Percentiles rank a stretch among this genome's conserved stretches.
These are phyloP conservation scores for Euphorbia pulcherrima DNA, from an alignment of 345 rosid genomes.

Conservation along the genomic window DNA sequence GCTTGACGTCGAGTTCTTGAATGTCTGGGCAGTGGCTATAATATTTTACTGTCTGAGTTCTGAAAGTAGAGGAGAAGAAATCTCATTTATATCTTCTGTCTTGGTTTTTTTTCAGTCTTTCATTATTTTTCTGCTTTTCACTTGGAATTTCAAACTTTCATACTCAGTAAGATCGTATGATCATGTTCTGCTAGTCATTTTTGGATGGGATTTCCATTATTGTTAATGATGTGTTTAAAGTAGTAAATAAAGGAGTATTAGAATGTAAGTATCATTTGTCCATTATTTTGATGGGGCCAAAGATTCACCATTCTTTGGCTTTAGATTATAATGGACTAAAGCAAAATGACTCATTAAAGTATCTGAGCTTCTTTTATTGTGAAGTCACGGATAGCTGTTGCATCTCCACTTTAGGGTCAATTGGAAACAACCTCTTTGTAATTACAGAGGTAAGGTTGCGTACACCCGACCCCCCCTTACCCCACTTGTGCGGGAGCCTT, in stretches of 20 bases:
- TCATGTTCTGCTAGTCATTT: not conserved
- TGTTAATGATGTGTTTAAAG: not conserved
- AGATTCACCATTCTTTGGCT: too few relatives aligned
- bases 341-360: too few relatives aligned
- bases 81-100: not conserved
- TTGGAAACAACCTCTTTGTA: too few relatives aligned
- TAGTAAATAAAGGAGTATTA: not conserved
- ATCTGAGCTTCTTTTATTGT: too few relatives aligned
- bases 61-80: not conserved
- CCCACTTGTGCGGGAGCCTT: too few relatives aligned
- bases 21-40: not conserved
- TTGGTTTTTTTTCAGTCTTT: not conserved
- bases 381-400: too few relatives aligned
- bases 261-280: not conserved
- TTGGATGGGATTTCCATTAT: not conserved
- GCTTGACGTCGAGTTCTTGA: not conserved
- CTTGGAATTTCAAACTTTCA: not conserved
- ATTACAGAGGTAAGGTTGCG: too few relatives aligned
- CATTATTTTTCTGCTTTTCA: not conserved
- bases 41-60: not conserved
- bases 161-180: not conserved
- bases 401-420: too few relatives aligned
- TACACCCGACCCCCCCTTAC: too few relatives aligned
- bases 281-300: too few relatives aligned
- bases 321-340: too few relatives aligned